phyloP scores from a whole-genome alignment of 345 rosid genomes.

The Eucalyptus polyanthemos region DNA sequence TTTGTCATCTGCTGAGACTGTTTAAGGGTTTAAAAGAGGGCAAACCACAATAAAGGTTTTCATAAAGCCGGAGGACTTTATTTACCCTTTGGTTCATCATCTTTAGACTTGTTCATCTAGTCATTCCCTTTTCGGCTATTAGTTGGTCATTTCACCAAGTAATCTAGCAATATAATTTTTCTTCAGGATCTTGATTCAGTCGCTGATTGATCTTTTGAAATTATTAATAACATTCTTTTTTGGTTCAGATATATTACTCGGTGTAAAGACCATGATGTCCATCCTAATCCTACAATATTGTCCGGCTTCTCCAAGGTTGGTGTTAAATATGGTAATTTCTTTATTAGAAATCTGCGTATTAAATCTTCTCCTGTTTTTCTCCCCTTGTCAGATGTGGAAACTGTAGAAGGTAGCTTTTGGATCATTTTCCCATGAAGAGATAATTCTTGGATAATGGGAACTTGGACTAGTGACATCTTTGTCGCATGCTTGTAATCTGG shows the following conservation, averaged over 20 bases:
- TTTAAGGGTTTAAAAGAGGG: neutral
- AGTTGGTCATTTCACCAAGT: neutral
- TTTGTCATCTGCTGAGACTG: neutral
- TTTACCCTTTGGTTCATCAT: neutral
- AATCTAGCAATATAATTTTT: neutral
- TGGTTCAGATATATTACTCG: constrained; percentile 45
- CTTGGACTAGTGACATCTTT: neutral
- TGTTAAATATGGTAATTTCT: neutral
- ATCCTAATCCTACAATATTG: constrained; percentile 43
- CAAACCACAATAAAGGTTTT: neutral
- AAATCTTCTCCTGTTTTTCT: neutral
- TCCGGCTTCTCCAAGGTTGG: constrained; percentile 58
- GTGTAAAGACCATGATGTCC: constrained; percentile 44
- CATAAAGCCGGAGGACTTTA: neutral
- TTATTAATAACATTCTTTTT: neutral
- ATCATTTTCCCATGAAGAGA: neutral
- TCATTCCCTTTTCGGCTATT: neutral
- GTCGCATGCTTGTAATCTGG: neutral
- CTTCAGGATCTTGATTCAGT: neutral
- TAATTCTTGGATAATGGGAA: neutral
- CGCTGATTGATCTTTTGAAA: neutral
- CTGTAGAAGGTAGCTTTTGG: neutral
- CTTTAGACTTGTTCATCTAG: neutral
- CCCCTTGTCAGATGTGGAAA: neutral
- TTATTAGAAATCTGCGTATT: neutral